Evolutionary conservation across 2,329 filamentous ascomycete species (phyloP).

Genomic region (Aciculosporium take): DNA sequence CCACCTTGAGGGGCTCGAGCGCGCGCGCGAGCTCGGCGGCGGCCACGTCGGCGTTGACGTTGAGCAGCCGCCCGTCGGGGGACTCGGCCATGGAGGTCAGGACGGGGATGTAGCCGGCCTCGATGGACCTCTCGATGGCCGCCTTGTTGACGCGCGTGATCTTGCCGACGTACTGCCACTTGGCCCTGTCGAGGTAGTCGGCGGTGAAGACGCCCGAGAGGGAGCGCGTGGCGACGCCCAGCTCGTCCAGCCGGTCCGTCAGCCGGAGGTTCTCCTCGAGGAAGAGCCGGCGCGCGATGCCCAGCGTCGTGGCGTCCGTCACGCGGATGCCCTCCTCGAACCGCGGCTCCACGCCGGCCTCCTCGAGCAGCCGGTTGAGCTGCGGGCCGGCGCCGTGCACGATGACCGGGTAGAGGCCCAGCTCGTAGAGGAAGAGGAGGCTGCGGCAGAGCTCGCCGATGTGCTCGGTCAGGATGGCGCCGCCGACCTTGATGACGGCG

Average conservation of each 20-base stretch:
- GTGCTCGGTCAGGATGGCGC: slow-evolving; percentile 88
- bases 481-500: slow-evolving; percentile 95
- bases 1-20: slow-evolving; percentile 88
- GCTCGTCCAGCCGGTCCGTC: slow-evolving; percentile 74
- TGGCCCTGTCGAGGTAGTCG: slow-evolving; percentile 90
- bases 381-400: slow-evolving; percentile 93
- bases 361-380: slow-evolving; percentile 80
- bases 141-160: slow-evolving; percentile 84
- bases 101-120: slow-evolving; percentile 81
- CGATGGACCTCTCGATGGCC: slow-evolving; percentile 81
- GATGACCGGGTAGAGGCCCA: slow-evolving; percentile 87
- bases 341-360: slow-evolving; percentile 82
- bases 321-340: slow-evolving; percentile 95
- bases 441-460: slow-evolving; percentile 82
- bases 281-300: slow-evolving; percentile 82
- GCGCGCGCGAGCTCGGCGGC: slow-evolving; percentile 83
- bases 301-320: slow-evolving; percentile 88
- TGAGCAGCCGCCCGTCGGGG: slow-evolving; percentile 78
- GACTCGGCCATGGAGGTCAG: slow-evolving; percentile 95
- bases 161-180: slow-evolving; percentile 91
- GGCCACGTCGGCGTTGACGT: slow-evolving; percentile 95
- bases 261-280: slow-evolving; percentile 90
- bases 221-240: slow-evolving; percentile 78
- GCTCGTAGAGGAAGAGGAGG: slow-evolving; percentile 83
- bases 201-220: slow-evolving; percentile 86